phyloP scores from a whole-genome alignment of 2,329 filamentous ascomycete genomes.

The Lachnellula willkommii region DNA sequence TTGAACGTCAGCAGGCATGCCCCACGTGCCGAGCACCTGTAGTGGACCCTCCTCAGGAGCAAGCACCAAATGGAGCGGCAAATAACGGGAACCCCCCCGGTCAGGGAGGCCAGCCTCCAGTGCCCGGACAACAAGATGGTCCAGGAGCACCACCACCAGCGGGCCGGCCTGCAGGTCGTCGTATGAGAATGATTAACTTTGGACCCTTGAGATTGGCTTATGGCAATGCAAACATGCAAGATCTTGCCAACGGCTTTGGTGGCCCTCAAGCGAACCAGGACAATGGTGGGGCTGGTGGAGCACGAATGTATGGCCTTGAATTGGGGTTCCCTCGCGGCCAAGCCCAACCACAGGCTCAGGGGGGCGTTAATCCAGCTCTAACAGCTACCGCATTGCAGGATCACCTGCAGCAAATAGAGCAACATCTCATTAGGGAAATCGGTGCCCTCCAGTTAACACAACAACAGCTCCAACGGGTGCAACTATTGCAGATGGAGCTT shows the following conservation, averaged over 20 bases:
- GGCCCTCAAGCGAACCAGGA: constrained; percentile 36
- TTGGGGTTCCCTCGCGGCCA: constrained; percentile 29
- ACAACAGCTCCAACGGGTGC: constrained; percentile 63
- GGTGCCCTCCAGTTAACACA: constrained; percentile 56
- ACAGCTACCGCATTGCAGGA: constrained; percentile 40
- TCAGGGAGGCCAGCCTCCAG: constrained; percentile 27
- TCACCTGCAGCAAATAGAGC: constrained; percentile 62
- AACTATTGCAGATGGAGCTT: constrained; percentile 62
- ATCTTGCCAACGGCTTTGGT: constrained; percentile 61
- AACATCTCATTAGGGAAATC: constrained; percentile 64
- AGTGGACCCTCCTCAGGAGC: constrained; percentile 41
- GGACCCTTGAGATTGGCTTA: constrained; percentile 73
- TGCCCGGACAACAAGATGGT: constrained; percentile 35
- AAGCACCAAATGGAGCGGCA: constrained; percentile 25
- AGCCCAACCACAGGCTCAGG: constrained; percentile 19
- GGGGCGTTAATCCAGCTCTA: constrained; percentile 12
- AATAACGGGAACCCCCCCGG: constrained; percentile 24
- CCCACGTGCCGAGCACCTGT: constrained; percentile 89
- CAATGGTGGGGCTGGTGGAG: constrained; percentile 21
- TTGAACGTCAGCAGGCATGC: constrained; percentile 95
- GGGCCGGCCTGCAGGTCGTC: constrained; percentile 29
- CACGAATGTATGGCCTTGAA: constrained; percentile 32
- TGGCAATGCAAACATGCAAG: constrained; percentile 58
- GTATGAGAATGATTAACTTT: constrained; percentile 62
- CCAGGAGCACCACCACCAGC: constrained; percentile 32